Evolutionary conservation across 306 rosid genomes (phyloP).

Genomic region (Abrus precatorius): DNA sequence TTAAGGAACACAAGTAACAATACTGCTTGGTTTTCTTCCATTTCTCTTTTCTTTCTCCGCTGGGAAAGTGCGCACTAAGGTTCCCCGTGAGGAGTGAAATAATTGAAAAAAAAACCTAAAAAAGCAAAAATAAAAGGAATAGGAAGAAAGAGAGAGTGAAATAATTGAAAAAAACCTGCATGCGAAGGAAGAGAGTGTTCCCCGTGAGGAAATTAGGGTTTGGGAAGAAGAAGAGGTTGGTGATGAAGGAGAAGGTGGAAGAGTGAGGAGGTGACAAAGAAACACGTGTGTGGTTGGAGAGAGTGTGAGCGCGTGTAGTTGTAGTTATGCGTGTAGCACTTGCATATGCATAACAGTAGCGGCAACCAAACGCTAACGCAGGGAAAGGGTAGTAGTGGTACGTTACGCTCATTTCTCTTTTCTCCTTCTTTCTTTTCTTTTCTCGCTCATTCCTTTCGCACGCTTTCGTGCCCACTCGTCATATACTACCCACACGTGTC

Average conservation of each 20-base stretch:
- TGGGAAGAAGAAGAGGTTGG: conserved; percentile 48
- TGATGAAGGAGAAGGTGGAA: background rate
- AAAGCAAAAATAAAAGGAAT: background rate
- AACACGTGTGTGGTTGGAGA: conserved; percentile 21
- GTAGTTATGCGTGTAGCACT: background rate
- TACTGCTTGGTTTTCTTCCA: conserved; percentile 13
- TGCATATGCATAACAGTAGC: conserved; percentile 42
- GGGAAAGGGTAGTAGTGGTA: conserved; percentile 6
- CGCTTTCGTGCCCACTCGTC: conserved; percentile 38
- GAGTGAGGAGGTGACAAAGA: conserved; percentile 29
- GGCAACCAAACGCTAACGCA: conserved; percentile 55
- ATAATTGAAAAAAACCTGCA: conserved; percentile 71
- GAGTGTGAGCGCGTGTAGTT: background rate
- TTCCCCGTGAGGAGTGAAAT: too few relatives aligned
- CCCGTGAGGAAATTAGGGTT: conserved; percentile 78
- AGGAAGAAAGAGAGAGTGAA: background rate
- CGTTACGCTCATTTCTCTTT: conserved; percentile 39
- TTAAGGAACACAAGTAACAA: background rate
- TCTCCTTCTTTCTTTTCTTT: conserved; percentile 28
- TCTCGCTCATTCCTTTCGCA: conserved; percentile 21
- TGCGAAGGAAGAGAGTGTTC: conserved; percentile 57
- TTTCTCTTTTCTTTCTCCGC: conserved; percentile 35
- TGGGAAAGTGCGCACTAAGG: background rate
- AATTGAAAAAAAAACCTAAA: background rate
- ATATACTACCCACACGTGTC: conserved; percentile 56